Conservation (phyloP, 2,329 filamentous ascomycete species). For the Penicillium sp. region DNA sequence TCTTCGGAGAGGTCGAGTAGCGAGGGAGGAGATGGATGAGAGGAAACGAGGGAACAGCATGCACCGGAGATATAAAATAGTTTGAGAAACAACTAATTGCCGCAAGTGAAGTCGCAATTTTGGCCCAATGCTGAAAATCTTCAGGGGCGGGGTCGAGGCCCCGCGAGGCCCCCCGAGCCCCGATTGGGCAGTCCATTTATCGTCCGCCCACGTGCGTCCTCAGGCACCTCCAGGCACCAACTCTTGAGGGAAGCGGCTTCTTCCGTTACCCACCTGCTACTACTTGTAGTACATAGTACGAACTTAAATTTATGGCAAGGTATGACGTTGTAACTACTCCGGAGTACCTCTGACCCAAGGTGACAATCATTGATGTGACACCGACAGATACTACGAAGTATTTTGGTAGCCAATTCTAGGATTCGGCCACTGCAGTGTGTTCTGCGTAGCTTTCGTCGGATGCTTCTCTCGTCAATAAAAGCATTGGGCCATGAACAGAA, state of each 20-base stretch:
- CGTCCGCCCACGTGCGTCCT: slow-evolving; percentile 33
- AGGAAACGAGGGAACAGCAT: slow-evolving; percentile 23
- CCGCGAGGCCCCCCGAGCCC: slow-evolving; percentile 8
- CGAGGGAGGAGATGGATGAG: slow-evolving; percentile 23
- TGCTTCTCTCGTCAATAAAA: too few species aligned
- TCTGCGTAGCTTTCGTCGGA: too few species aligned
- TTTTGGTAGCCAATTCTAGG: too few species aligned
- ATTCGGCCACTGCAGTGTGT: too few species aligned
- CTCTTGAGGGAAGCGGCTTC: background rate
- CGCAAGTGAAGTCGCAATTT: slow-evolving; percentile 7
- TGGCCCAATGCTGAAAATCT: slow-evolving; percentile 25
- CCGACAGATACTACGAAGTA: too few species aligned
- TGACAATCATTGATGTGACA: too few species aligned
- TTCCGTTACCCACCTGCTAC: too few species aligned
- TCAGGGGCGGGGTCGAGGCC: slow-evolving; percentile 24
- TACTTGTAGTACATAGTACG: too few species aligned
- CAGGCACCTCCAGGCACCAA: slow-evolving; percentile 20
- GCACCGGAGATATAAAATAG: slow-evolving; percentile 1
- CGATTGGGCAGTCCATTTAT: slow-evolving; percentile 33
- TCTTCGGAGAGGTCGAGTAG: slow-evolving; percentile 32
- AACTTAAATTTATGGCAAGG: too few species aligned
- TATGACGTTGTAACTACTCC: too few species aligned
- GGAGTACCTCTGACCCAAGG: too few species aligned
- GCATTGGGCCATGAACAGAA: too few species aligned
- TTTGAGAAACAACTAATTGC: background rate